phyloP scores from a whole-genome alignment of 2,329 filamentous ascomycete genomes.

The Fusarium proliferatum region DNA sequence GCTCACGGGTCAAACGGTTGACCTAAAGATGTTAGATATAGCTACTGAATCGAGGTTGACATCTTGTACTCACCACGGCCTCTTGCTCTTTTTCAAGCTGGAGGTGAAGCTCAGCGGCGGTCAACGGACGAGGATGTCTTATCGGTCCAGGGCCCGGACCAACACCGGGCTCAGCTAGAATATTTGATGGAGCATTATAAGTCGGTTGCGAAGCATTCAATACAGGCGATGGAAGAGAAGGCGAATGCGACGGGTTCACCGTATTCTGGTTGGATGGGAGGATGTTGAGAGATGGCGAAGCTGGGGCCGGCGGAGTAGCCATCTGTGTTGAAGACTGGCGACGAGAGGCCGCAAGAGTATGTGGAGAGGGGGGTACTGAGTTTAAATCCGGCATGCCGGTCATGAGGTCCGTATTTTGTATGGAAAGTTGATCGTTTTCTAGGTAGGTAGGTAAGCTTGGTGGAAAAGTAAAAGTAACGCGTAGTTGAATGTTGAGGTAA shows the following conservation, averaged over 20 bases:
- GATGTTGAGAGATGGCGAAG: conserved; percentile 63
- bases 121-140: conserved; percentile 87
- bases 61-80: conserved; percentile 73
- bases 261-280: conserved; percentile 66
- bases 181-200: conserved; percentile 20
- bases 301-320: conserved; percentile 52
- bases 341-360: conserved; percentile 55
- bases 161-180: conserved; percentile 54
- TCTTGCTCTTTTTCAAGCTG: conserved; percentile 96
- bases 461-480: conserved; percentile 2
- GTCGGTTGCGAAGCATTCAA: conserved; percentile 47
- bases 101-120: conserved; percentile 86
- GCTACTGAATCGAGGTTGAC: rapidly evolving
- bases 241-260: conserved; percentile 56
- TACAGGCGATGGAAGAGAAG: conserved; percentile 46
- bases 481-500: conserved; percentile 23
- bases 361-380: conserved; percentile 64
- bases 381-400: conserved; percentile 66
- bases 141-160: conserved; percentile 75
- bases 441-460: neutral
- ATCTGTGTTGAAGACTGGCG: conserved; percentile 59
- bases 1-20: conserved; percentile 90
- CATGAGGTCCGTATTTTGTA: neutral
- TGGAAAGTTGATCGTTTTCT: neutral
- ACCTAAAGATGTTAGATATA: conserved; percentile 65